Base-by-base conservation (phyloP, 75 land plant genomes). In the Pinus taeda region DNA sequence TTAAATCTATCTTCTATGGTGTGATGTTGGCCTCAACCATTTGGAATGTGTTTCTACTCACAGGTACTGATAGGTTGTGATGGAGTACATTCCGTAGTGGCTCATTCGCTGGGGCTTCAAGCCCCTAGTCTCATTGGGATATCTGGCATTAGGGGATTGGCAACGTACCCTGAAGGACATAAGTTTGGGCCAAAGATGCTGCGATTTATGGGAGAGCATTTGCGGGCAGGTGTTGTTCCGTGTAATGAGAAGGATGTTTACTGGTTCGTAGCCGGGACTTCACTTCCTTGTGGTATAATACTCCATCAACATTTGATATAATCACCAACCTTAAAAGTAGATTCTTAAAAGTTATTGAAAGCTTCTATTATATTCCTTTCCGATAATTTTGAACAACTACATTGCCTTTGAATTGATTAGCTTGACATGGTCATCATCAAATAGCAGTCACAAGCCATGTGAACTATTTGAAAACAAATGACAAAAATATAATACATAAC, bases 161-260 rank as follows among this genome's bases (percentile, higher is more conserved):
- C 84, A 14, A 70, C 57, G 15, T 87, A 60, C 57, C 81, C 87
- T 13, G 77, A 81, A 24, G 84, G 79, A 22, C 89, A 87, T 58
- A 74, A 77, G 53, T 79, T 78, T 24, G 76, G 66, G 49, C 22
- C 66, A 57, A 36, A 58, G 20, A 12, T 65, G 45, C 72, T 72
- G 49, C 49, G 6, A 4, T 42, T 42, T 42, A 0, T 5, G 49
- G 49, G 49, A 42, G 49, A 42, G 5, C 1, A 42, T 42, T 42
- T 42, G 49, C 4, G 49, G 49, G 49, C 6, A 42, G 7, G 6
- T 42, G 4, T 42, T 42, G 6, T 42, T 6, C 49, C 7, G 49
- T 42, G 49, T 6, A 42, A 42, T 42, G 49, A 42, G 49, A 42
- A 42, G 0, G 49, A 42, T 42, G 49, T 42, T 42, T 42, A 42